Conservation (phyloP, 192 early-diverging fungal genomes). For the Obelidium mucronatum region DNA sequence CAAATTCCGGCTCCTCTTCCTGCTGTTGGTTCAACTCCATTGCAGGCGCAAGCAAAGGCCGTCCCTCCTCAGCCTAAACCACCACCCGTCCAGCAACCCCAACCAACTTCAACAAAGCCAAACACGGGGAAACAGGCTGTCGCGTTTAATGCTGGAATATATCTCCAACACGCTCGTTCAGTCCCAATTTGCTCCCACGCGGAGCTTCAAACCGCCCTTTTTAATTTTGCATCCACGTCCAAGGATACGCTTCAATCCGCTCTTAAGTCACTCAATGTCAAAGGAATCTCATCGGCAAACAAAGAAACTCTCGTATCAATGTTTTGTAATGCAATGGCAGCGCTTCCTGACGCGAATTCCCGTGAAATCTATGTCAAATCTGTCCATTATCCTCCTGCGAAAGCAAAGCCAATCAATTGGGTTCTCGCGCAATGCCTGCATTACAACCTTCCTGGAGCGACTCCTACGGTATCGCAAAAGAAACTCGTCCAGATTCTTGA, state of each 20-base stretch:
- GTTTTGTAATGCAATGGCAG: neutral
- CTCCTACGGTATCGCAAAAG: neutral
- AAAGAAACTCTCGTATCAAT: neutral
- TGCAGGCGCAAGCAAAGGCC: neutral
- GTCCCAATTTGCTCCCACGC: neutral
- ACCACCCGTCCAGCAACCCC: neutral
- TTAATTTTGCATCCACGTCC: neutral
- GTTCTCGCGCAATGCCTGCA: neutral
- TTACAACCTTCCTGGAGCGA: neutral
- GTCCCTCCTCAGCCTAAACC: neutral
- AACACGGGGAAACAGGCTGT: too few relatives aligned
- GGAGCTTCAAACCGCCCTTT: neutral
- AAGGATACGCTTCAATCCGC: neutral
- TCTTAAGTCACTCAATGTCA: neutral
- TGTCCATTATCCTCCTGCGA: neutral
- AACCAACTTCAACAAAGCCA: too few relatives aligned
- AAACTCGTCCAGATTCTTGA: neutral
- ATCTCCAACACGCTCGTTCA: neutral
- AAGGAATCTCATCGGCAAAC: neutral
- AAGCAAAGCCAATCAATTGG: neutral
- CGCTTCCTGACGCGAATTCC: neutral
- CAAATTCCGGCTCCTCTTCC: neutral
- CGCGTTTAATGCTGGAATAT: neutral
- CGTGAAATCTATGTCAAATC: neutral
- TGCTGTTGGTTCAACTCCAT: neutral